These are phyloP conservation scores for Kalmusia sp. DNA, from an alignment of 2,329 filamentous ascomycete species.

Conservation along the genomic window DNA sequence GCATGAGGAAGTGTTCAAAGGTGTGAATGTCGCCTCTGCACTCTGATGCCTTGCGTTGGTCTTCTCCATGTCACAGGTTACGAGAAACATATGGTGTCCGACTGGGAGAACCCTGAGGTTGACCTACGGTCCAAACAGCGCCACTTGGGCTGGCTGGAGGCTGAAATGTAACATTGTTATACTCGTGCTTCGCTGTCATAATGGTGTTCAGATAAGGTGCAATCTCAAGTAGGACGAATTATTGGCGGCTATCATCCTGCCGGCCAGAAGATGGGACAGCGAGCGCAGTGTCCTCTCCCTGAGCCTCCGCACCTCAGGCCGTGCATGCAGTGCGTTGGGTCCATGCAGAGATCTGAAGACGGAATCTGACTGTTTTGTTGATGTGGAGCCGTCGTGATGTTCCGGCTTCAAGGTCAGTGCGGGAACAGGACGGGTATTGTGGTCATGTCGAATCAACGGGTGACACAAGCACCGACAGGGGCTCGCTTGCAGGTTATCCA, in stretches of 20 bases:
- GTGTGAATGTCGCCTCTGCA: no score
- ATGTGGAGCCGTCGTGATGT: not conserved
- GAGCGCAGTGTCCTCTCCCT: not conserved
- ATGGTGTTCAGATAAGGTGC: not conserved
- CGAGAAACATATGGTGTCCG: no score
- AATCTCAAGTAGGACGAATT: not conserved
- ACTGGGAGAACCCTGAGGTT: no score
- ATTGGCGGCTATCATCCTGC: not conserved
- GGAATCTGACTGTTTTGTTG: not conserved
- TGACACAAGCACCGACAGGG: slow-evolving; percentile 25
- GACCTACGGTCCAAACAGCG: not conserved
- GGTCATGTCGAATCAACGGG: slow-evolving; percentile 22
- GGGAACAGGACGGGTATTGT: slow-evolving; percentile 12
- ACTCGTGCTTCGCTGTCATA: not conserved
- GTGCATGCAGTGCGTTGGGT: not conserved
- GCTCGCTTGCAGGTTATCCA: slow-evolving; percentile 23
- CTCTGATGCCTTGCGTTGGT: no score
- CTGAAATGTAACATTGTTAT: not conserved
- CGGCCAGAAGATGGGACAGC: not conserved
- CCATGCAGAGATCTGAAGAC: no score
- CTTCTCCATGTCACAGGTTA: no score
- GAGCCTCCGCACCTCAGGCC: not conserved
- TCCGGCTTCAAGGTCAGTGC: slow-evolving; percentile 7
- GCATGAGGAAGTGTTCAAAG: no score
- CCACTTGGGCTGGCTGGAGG: not conserved